Evolutionary conservation across 2,329 filamentous ascomycete species (phyloP), one percentile per base, ranked within the genome.

Genomic region (Grosmannia clavigera): DNA sequence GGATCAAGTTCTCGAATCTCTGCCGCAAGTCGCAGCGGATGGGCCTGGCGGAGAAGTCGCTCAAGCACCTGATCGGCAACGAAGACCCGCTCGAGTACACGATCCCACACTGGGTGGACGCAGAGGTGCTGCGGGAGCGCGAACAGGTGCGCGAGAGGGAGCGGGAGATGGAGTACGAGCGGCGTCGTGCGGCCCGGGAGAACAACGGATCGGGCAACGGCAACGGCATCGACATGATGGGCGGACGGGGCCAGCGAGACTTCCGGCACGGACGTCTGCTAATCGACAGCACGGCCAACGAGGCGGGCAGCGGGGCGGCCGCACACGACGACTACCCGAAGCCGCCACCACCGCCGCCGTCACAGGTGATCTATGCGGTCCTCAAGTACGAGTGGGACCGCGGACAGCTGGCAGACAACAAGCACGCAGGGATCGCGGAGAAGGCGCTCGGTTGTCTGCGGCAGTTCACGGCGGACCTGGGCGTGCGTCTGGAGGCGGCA

Each of bases 1-100:
- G 92, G 85, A 97, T 99, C 77, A 99, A 99, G 71, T 99, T 96
- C 71, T 90, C 94, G 68, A 99, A 97, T 68, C 83, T 99, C 6
- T 99, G 95, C 73, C 88, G 95, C 68, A 99, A 99, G 73, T 96
- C 92, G 53, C 88, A 90, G 61, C 87, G 94, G 35, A 92, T 92
- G 80, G 92, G 94, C 11, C 81, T 99, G 56, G 94, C 94, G 0
- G 94, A 99, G 74, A 95, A 96, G 74, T 95, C 92, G 12, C 77
- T 99, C 58, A 92, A 94, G 70, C 90, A 90, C 63, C 78, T 99
- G n/a, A 87, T 96, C 60, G 88, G 86, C 33, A 84, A 80, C 55
- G 84, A 90, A 16, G 78, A 81, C 25, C 78, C 81, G 40, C 76
- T 87, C 25, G 81, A 87, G 62, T 73, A 74, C 3, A 75, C 83